Base-by-base conservation (phyloP, 1,139 yeast species). In the Candida sp. region DNA sequence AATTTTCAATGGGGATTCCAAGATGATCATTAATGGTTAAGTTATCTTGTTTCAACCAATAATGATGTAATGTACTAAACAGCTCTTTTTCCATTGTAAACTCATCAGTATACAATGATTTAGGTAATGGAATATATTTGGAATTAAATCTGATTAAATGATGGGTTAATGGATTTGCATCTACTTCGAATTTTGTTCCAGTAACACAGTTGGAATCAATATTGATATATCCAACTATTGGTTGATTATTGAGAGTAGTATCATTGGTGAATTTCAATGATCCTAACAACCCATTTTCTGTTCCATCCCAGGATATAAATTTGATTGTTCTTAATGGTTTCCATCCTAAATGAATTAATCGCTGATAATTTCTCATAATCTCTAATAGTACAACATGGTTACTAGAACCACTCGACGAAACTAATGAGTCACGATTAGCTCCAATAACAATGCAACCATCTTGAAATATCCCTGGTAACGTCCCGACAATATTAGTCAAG, bases 271-370 rank as follows among this genome's bases (percentile, higher is more conserved):
- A 54, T 4, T 51, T 44, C 41, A 59, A 60, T 0, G 72, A 57
- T 0, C 77, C 77, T 12, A 66, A 44, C 21, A 63, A 53, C 3
- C 74, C 73, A 44, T 62, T 63, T 29, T 60, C 51, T 15, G 70
- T 55, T 1, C 72, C 76, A 51, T 73, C 79, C 73, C 76, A 73
- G 1, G 75, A 69, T 4, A 73, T 60, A 52, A 73, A 72, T 44
- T 64, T 63, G 35, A 73, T 68, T 27, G 63, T 68, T 38, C 79
- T 58, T 38, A 73, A 55, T 1, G 79, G 79, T 50, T 64, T 66
- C 79, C 79, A 73, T 1, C 79, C 79, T 36, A 61, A 43, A 21
- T 56, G 50, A 4, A 56, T 53, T 43, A 73, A 57, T 42, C 61
- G 55, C 23, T 65, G 63, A 46, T 64, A 68, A 42, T 69, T 66